These are phyloP conservation scores for Fusarium virguliforme DNA, from an alignment of 2,329 filamentous ascomycete species.

Conservation along the genomic window DNA sequence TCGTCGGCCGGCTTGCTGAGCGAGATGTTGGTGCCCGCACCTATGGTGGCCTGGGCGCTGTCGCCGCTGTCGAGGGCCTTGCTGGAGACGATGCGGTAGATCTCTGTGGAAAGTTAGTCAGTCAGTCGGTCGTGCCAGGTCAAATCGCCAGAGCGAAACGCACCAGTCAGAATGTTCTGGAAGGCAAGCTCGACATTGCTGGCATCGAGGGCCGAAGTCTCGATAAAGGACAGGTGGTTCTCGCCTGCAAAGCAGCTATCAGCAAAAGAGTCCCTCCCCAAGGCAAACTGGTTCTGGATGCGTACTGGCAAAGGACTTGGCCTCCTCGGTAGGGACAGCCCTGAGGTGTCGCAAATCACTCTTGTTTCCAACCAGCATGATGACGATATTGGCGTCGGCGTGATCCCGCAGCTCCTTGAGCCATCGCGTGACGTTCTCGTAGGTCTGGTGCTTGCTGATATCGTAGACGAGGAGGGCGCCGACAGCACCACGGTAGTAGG, in stretches of 20 bases:
- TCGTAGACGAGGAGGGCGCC: conserved; percentile 98
- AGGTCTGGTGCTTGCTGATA: conserved; percentile 99
- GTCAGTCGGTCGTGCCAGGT: conserved; percentile 32
- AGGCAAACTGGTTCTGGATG: conserved; percentile 34
- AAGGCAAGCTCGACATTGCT: conserved; percentile 99
- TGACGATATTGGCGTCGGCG: conserved; percentile 98
- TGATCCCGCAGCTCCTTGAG: conserved; percentile 98
- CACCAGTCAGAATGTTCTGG: conserved; percentile 99
- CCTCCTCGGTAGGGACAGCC: conserved; percentile 97
- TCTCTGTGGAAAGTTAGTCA: conserved; percentile 74
- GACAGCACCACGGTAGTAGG: conserved; percentile 98
- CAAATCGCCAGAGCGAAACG: conserved; percentile 49
- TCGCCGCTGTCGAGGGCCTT: conserved; percentile 96
- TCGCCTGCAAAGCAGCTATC: conserved; percentile 74
- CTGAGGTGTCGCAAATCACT: conserved; percentile 99
- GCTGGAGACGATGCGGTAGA: conserved; percentile 98
- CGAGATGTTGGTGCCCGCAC: conserved; percentile 85
- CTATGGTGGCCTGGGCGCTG: conserved; percentile 83
- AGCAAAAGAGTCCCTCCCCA: conserved; percentile 32
- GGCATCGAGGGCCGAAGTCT: conserved; percentile 97
- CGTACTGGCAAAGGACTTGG: conserved; percentile 96
- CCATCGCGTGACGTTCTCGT: conserved; percentile 99
- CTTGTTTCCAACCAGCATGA: conserved; percentile 99
- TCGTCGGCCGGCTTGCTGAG: conserved; percentile 89
- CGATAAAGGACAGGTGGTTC: conserved; percentile 98